Base-by-base conservation (phyloP, 1,139 yeast genomes). In the Kodamaea alishanica region DNA sequence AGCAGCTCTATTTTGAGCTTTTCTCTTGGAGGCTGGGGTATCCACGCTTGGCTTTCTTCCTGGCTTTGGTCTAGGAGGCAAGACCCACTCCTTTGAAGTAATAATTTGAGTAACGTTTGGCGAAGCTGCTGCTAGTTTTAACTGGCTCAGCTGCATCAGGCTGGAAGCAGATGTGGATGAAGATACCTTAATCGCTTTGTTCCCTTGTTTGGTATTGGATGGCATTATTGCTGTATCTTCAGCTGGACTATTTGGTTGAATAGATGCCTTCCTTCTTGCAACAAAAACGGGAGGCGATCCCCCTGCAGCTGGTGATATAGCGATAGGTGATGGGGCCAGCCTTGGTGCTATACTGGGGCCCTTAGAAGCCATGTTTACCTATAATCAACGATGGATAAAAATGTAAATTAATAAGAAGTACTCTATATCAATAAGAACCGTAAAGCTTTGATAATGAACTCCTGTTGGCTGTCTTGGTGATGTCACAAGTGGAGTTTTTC, bases 1-100 rank as follows among this genome's bases (percentile, higher is more conserved):
- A 2, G 97, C 97, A 23, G 95, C 96, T 43, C 97, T 71, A 58
- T 90, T 90, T 63, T 90, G 97, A 0, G 96, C 95, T 61, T 89
- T 88, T 42, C 96, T 68, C 55, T 86, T 85, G 32, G 82, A 75
- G 1, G 84, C 84, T 1, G 86, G 85, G 0, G 84, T 79, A 47
- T 78, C 85, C 4, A 77, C 79, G 43, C 89, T 76, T 8, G 96
- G 96, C 60, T 87, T 87, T 43, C 96, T 67, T 8, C 96, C 96
- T 0, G 96, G 95, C 57, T 86, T 87, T 5, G 95, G 94, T 43
- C 95, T 67, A 8, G 96, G 96, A 2, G 96, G 96, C 28, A 89
- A 68, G 10, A 86, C 90, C 95, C 96, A 89, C 51, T 82, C 87
- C 52, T 79, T 85, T n/a, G 95, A 84, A 1, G 95, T 82, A 46